Evolutionary conservation across 2,329 filamentous ascomycete species (phyloP).

Genomic region (Helotiales sp.): DNA sequence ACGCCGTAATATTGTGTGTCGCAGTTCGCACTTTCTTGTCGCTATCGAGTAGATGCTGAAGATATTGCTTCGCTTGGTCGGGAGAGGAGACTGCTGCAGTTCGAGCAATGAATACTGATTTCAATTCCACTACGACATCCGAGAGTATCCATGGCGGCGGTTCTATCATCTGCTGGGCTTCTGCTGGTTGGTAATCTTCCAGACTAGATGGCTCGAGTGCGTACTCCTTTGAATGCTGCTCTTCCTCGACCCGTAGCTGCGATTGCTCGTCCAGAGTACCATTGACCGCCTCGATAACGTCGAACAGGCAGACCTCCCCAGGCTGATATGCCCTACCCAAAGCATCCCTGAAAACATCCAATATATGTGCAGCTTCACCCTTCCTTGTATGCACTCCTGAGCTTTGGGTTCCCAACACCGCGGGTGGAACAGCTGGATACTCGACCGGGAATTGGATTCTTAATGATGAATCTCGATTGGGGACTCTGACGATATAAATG

Average conservation of each 20-base stretch:
- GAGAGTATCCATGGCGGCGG: conserved; percentile 69
- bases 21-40: conserved; percentile 85
- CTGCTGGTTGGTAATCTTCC: background rate
- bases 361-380: conserved; percentile 70
- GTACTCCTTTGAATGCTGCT: background rate
- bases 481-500: conserved; percentile 66
- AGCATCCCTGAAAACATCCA: conserved; percentile 67
- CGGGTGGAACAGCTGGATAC: conserved; percentile 76
- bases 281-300: conserved; percentile 77
- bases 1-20: conserved; percentile 94
- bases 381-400: conserved; percentile 66
- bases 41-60: conserved; percentile 74
- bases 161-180: conserved; percentile 22
- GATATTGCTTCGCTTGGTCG: conserved; percentile 66
- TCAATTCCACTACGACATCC: conserved; percentile 73
- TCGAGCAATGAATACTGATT: conserved; percentile 84
- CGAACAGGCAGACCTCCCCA: conserved; percentile 84
- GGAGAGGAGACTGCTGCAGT: conserved; percentile 69
- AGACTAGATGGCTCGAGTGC: background rate
- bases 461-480: conserved; percentile 55
- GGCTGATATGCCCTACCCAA: conserved; percentile 67
- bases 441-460: conserved; percentile 66
- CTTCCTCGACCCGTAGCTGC: background rate
- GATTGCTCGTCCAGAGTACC: conserved; percentile 18
- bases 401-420: conserved; percentile 75